Percentiles rank a stretch among this genome's conserved stretches.
These are phyloP conservation scores for Fusarium sp. DNA, from an alignment of 2,329 filamentous ascomycete genomes.

Conservation along the genomic window DNA sequence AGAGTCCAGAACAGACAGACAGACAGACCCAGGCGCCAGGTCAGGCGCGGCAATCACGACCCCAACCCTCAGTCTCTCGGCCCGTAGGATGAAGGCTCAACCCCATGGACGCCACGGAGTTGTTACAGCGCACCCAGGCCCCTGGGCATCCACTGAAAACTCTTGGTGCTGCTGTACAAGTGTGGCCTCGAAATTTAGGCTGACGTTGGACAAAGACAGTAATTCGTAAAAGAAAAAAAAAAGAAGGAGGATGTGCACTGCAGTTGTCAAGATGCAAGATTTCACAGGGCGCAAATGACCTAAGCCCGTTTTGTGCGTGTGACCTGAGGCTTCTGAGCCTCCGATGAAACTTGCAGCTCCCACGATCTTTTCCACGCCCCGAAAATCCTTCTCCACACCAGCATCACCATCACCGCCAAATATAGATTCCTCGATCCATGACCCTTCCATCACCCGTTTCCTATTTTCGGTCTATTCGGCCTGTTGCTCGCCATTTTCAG, in stretches of 20 bases:
- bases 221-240: not conserved
- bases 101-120: no score
- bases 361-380: not conserved
- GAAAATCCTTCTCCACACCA: conserved; percentile 31
- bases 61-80: no score
- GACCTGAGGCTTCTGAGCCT: conserved; percentile 20
- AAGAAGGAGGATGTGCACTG: no score
- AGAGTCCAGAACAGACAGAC: no score
- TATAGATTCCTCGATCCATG: conserved; percentile 28
- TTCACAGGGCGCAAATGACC: conserved; percentile 5
- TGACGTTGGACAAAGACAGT: conserved; percentile 5
- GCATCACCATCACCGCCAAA: conserved; percentile 17
- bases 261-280: not conserved
- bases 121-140: not conserved
- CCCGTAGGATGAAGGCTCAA: no score
- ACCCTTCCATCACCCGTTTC: conserved; percentile 26
- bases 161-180: not conserved
- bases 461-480: not conserved
- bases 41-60: no score
- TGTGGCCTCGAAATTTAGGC: not conserved
- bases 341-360: not conserved
- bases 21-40: no score
- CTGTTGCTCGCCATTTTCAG: no score
- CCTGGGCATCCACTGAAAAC: not conserved
- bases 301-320: conserved; percentile 4